A percentile compares a stretch with the other conserved stretches of the same genome.
These are phyloP conservation scores for Senecio squalidus DNA, from an alignment of 140 eudicot species.

Conservation along the genomic window DNA sequence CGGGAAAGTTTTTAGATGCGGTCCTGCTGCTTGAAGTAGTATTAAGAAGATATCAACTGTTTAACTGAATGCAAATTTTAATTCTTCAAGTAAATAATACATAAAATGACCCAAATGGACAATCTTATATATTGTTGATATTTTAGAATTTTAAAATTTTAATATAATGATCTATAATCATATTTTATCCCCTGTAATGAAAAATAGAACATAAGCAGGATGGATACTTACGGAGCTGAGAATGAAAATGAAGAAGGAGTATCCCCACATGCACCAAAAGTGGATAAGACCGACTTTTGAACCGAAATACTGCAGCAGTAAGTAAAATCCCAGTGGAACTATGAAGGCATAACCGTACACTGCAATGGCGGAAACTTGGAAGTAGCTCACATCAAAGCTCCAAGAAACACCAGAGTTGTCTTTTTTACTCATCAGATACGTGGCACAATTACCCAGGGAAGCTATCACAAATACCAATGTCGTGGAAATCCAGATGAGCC, in stretches of 20 bases:
- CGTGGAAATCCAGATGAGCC: slow-evolving; percentile 93
- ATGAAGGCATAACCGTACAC: slow-evolving; percentile 77
- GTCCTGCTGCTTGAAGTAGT: too few species aligned
- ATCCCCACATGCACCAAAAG: slow-evolving; percentile 99
- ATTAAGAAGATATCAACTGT: too few species aligned
- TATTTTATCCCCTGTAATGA: too few species aligned
- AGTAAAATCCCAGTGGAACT: slow-evolving; percentile 88
- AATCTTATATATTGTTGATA: too few species aligned
- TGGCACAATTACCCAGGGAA: slow-evolving; percentile 79
- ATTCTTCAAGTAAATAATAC: too few species aligned
- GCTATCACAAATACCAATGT: slow-evolving; percentile 88
- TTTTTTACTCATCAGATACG: slow-evolving; percentile 65
- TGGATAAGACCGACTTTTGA: slow-evolving; percentile 74
- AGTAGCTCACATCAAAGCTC: slow-evolving; percentile 85
- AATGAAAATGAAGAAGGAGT: slow-evolving; percentile 78
- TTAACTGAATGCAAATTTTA: too few species aligned
- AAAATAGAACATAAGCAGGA: too few species aligned
- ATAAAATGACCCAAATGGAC: too few species aligned
- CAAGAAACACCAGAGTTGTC: slow-evolving; percentile 49
- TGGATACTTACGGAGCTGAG: slow-evolving; percentile 68
- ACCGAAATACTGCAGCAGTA: slow-evolving; percentile 89
- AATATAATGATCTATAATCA: too few species aligned
- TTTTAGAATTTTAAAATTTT: too few species aligned
- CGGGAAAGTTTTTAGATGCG: too few species aligned
- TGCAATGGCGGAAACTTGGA: slow-evolving; percentile 71